phyloP scores from a whole-genome alignment of 2,329 filamentous ascomycete species.

The Neospermospora avenae region DNA sequence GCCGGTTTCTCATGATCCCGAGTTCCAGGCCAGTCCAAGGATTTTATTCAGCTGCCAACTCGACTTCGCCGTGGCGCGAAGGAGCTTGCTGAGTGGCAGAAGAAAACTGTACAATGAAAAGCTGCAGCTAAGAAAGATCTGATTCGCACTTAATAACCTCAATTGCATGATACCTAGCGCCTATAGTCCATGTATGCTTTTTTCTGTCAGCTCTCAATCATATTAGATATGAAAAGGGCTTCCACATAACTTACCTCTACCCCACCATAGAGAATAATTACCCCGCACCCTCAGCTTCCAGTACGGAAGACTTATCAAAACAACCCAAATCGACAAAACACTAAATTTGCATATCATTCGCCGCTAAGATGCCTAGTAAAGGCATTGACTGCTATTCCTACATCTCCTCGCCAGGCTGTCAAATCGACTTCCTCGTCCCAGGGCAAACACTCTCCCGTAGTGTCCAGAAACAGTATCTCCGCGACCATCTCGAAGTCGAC shows the following conservation, averaged over 20 bases:
- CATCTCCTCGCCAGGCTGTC: constrained; percentile 39
- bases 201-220: too few relatives aligned
- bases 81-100: constrained; percentile 1
- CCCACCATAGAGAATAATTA: neutral
- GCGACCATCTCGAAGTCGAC: constrained; percentile 45
- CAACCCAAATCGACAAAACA: neutral
- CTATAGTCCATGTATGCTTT: neutral
- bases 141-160: neutral
- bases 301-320: too few relatives aligned
- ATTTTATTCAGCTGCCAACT: neutral
- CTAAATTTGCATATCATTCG: neutral
- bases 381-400: constrained; percentile 41
- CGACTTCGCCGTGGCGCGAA: neutral
- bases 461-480: constrained; percentile 37
- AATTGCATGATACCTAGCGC: neutral
- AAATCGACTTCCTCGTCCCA: constrained; percentile 45
- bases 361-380: constrained; percentile 41
- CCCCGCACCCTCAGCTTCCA: neutral
- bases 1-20: neutral
- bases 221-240: neutral
- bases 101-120: neutral
- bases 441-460: constrained; percentile 35
- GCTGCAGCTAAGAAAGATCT: neutral
- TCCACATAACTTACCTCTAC: neutral
- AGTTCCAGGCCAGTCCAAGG: neutral